A percentile compares a stretch with the other conserved stretches of the same genome.
Conservation (phyloP, 768 basidiomycete species). For the Dacryopinax spathularia region DNA sequence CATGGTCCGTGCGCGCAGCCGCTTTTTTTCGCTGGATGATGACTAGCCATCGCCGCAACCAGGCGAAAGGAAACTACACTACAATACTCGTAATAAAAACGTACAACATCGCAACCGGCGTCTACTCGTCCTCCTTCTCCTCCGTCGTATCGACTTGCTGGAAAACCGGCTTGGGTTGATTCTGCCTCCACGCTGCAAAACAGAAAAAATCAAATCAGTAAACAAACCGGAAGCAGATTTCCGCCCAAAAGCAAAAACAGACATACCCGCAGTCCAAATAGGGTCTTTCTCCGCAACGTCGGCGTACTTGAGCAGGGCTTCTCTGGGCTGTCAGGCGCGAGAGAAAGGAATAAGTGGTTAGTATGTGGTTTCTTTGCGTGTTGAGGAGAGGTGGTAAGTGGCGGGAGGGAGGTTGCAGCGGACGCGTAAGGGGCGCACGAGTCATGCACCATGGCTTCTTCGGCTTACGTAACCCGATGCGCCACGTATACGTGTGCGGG, state of each 20-base stretch:
- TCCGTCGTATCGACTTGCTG: constrained; percentile 42
- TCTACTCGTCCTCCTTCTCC: constrained; percentile 37
- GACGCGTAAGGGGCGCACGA: background rate
- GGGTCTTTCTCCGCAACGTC: constrained; percentile 60
- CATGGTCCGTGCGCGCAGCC: background rate
- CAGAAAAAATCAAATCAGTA: background rate
- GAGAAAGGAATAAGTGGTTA: constrained; percentile 15
- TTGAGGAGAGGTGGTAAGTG: too few relatives aligned
- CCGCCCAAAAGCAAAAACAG: background rate
- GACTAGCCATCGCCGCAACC: too few relatives aligned
- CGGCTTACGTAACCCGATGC: background rate
- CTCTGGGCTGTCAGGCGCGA: too few relatives aligned
- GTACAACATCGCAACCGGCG: background rate
- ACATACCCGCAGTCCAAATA: constrained; percentile 72
- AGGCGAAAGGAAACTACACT: too few relatives aligned
- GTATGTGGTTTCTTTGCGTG: constrained; percentile 3
- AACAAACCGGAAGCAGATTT: background rate
- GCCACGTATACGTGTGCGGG: background rate
- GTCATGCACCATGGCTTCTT: background rate
- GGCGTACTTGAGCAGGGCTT: constrained; percentile 91
- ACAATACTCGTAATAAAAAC: background rate
- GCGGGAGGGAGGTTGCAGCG: background rate
- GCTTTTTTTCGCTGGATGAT: background rate
- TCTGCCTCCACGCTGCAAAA: constrained; percentile 61
- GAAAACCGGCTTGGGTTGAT: constrained; percentile 80